These are phyloP conservation scores for Erodium moschatum DNA, from an alignment of 441 rosid species.

Conservation along the genomic window DNA sequence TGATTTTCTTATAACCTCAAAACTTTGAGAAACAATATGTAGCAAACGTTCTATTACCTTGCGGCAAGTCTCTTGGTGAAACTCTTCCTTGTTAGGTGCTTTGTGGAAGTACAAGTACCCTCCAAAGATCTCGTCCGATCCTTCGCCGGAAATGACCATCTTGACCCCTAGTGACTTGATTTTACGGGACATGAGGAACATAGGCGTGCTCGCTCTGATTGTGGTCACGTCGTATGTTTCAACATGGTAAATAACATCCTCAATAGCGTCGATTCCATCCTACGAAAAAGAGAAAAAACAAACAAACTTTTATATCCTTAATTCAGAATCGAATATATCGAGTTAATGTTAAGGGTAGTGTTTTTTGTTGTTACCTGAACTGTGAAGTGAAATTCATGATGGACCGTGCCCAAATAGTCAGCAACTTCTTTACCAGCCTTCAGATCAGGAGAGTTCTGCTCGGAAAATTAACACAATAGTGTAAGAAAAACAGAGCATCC, in stretches of 20 bases:
- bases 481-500: constrained; percentile 15
- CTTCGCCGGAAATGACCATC: constrained; percentile 99
- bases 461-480: not conserved
- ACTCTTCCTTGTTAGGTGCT: constrained; percentile 92
- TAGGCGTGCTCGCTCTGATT: constrained; percentile 93
- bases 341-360: not conserved
- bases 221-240: constrained; percentile 98
- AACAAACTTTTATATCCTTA: constrained; percentile 9
- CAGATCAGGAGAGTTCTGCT: constrained; percentile 88
- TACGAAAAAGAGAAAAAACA: constrained; percentile 22
- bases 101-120: constrained; percentile 96
- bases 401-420: constrained; percentile 79
- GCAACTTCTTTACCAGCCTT: constrained; percentile 95
- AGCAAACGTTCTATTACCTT: constrained; percentile 38
- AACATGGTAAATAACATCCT: constrained; percentile 90
- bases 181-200: constrained; percentile 98
- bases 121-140: constrained; percentile 96
- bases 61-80: constrained; percentile 89
- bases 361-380: constrained; percentile 53
- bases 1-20: not conserved
- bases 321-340: not conserved
- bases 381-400: constrained; percentile 93
- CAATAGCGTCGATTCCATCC: constrained; percentile 95
- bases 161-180: constrained; percentile 96
- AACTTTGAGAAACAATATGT: not conserved